These are phyloP conservation scores for Wickerhamiella sorbophila DNA, from an alignment of 805 yeast species.

Conservation along the genomic window DNA sequence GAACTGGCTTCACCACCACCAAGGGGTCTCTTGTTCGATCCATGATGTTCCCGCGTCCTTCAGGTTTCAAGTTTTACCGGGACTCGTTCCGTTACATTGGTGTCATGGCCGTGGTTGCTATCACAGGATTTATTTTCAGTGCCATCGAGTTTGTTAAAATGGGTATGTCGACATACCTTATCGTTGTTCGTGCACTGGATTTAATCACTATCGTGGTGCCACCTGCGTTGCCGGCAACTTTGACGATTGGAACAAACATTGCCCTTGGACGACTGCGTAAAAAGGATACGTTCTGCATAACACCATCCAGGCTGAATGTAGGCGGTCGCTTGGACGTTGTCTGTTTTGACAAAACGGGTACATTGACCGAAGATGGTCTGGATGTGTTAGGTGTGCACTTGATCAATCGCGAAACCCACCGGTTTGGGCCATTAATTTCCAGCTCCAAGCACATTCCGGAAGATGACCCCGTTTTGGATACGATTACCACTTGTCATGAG, in stretches of 20 bases:
- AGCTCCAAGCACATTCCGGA: conserved; percentile 9
- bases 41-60: conserved; percentile 92
- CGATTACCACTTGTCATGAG: conserved; percentile 73
- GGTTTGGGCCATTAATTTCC: conserved; percentile 15
- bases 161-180: conserved; percentile 53
- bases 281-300: conserved; percentile 67
- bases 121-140: conserved; percentile 69
- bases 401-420: conserved; percentile 13
- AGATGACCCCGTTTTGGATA: conserved; percentile 11
- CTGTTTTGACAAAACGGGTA: conserved; percentile 96
- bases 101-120: conserved; percentile 77
- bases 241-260: conserved; percentile 92
- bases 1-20: conserved; percentile 90
- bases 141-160: conserved; percentile 68
- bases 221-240: conserved; percentile 95
- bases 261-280: conserved; percentile 64
- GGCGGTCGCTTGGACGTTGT: conserved; percentile 86
- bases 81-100: conserved; percentile 96
- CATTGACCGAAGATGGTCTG: conserved; percentile 90
- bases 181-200: conserved; percentile 81
- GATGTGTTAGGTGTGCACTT: conserved; percentile 62
- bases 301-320: conserved; percentile 90
- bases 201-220: conserved; percentile 95
- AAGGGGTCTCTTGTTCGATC: conserved; percentile 89
- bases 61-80: conserved; percentile 80